Base-by-base conservation (phyloP, 2,329 filamentous ascomycete species). In the Fusarium lyarnte region DNA sequence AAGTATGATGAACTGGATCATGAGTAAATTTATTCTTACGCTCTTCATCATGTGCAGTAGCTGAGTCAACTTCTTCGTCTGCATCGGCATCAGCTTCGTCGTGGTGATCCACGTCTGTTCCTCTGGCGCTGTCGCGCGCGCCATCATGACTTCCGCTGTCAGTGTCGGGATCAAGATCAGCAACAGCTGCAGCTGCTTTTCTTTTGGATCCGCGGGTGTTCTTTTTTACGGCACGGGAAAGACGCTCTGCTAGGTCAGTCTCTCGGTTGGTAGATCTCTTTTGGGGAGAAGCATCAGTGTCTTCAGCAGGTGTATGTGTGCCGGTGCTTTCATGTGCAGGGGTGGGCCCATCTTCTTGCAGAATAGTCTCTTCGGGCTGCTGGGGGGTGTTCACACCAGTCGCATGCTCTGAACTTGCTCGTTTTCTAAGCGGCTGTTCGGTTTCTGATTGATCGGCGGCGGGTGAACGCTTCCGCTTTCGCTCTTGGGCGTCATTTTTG, bases 31-130 rank as follows among this genome's bases (percentile, higher is more conserved):
- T 25, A 47, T 62, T 57, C 70, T 81, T 87, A 89, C 90, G 79
- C 78, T 91, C 89, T 88, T 93, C 91, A 66, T 90, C 88, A 67
- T 91, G 90, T 59, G 82, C 90, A 55, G 87, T 85, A 25, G 85
- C 86, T 52, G 84, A 86, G 72, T 91, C 90, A 6, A 85, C 84
- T 70, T 91, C 89, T 68, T 90, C 89, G 70, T 90, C 87, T 61
- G 85, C 83, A 74, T 90, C 89, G 73, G 84, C 83, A 62, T 90
- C 87, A 51, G 79, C 83, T 41, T 90, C 87, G 33, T 87, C 88
- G 33, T 84, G 85, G 29, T 80, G 80, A 25, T 86, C 82, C 27
- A 80, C 78, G 54, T 87, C 84, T 46, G 84, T 85, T 27, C 80
- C 81, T 11, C 74, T 72, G n/a, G 83, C 81, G 38, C 68, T 74